Conservation (phyloP, 148 eudicot genomes). For the Cornus suecica region DNA sequence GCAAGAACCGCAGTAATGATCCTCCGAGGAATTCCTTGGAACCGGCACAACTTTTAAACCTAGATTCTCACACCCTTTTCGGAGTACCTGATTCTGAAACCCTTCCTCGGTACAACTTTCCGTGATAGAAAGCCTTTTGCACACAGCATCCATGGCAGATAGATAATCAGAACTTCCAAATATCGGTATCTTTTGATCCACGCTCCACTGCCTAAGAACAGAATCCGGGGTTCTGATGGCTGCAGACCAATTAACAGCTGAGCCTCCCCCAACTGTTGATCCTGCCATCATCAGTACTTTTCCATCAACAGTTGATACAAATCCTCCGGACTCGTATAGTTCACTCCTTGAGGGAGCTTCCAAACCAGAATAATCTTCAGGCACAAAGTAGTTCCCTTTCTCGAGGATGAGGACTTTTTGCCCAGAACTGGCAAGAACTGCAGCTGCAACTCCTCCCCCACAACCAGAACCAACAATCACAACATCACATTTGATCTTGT, state of each 20-base stretch:
- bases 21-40: slow-evolving; percentile 53
- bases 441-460: slow-evolving; percentile 90
- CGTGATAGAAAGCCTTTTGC: slow-evolving; percentile 66
- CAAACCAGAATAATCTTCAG: slow-evolving; percentile 62
- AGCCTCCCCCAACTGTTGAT: slow-evolving; percentile 86
- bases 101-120: slow-evolving; percentile 54
- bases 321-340: slow-evolving; percentile 56
- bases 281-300: slow-evolving; percentile 65
- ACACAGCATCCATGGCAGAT: slow-evolving; percentile 72
- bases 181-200: slow-evolving; percentile 37
- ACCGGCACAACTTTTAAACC: slow-evolving; percentile 60
- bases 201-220: slow-evolving; percentile 64
- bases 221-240: slow-evolving; percentile 64
- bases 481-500: slow-evolving; percentile 65
- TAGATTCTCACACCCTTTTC: slow-evolving; percentile 72
- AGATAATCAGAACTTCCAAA: slow-evolving; percentile 51
- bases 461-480: slow-evolving; percentile 87
- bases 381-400: slow-evolving; percentile 64
- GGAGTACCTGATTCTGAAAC: slow-evolving; percentile 62
- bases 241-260: slow-evolving; percentile 89
- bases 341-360: slow-evolving; percentile 71
- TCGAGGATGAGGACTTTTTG: slow-evolving; percentile 69
- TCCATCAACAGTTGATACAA: slow-evolving; percentile 51
- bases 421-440: slow-evolving; percentile 62
- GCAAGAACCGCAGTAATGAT: slow-evolving; percentile 86